Evolutionary conservation across 2,329 filamentous ascomycete species (phyloP).

Genomic region (Arthrinium phaeospermum): DNA sequence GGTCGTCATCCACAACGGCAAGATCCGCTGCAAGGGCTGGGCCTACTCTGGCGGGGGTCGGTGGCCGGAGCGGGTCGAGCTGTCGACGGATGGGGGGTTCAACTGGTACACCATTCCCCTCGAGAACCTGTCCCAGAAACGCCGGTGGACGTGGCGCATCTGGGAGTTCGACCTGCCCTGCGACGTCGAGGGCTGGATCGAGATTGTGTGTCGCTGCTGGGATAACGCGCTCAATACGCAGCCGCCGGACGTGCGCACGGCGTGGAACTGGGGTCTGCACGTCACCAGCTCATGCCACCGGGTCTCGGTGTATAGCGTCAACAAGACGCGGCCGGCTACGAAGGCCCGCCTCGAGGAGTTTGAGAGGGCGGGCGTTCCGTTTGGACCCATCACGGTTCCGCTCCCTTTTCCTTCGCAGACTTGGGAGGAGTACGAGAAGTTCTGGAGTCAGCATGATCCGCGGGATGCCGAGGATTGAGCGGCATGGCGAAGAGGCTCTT

Average conservation of each 20-base stretch:
- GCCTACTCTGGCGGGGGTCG: slow-evolving; percentile 63
- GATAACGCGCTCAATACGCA: slow-evolving; percentile 68
- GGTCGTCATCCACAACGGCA: slow-evolving; percentile 65
- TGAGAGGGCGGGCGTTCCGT: slow-evolving; percentile 50
- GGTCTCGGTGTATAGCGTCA: slow-evolving; percentile 67
- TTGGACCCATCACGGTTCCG: slow-evolving; percentile 57
- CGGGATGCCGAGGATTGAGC: not conserved
- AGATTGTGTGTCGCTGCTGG: slow-evolving; percentile 64
- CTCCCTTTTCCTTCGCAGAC: not conserved
- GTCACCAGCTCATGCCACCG: slow-evolving; percentile 32
- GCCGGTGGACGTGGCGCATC: slow-evolving; percentile 66
- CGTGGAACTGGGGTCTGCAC: slow-evolving; percentile 54
- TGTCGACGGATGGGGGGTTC: slow-evolving; percentile 66
- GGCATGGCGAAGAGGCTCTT: not conserved
- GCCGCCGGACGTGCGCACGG: slow-evolving; percentile 56
- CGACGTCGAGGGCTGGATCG: slow-evolving; percentile 66
- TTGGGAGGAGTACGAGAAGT: slow-evolving; percentile 10
- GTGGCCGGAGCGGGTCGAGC: slow-evolving; percentile 69
- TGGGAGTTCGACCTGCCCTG: slow-evolving; percentile 69
- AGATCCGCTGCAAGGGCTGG: slow-evolving; percentile 63
- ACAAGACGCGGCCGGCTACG: slow-evolving; percentile 55
- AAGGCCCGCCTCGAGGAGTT: slow-evolving; percentile 55
- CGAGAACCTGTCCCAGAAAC: slow-evolving; percentile 66
- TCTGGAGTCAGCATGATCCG: not conserved
- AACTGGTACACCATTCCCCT: slow-evolving; percentile 68